Evolutionary conservation across 306 rosid species (phyloP), one percentile per base, ranked within the genome.

Genomic region (Casuarina cunninghamiana): DNA sequence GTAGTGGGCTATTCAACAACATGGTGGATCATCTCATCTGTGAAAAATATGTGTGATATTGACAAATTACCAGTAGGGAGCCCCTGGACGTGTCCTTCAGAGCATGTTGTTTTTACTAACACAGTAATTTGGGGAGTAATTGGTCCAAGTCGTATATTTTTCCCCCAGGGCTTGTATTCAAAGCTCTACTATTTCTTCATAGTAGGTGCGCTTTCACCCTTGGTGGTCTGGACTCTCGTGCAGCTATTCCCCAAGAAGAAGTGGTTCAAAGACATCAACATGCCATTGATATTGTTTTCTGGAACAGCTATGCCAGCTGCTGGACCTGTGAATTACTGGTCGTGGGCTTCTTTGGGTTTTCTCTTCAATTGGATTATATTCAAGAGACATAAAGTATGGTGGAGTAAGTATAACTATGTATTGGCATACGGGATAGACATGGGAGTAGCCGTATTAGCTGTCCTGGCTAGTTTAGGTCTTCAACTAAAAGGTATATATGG

Each of bases 71-170:
- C 88, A 0, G 67, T 77, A 6, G 91, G 91, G 65, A 84, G 87
- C 69, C 87, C 88, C 0, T 87, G 91, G 91, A 85, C 91, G 35
- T 87, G 88, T 71, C 91, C 87, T 0, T 82, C 83, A 0, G 87
- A 84, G 3, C 85, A 84, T 43, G 87, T 84, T 39, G 82, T 87
- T 78, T 87, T 79, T 82, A 75, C 72, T 19, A 83, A 86, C 5
- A 82, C 88, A 0, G 82, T 87, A 84, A 84, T 84, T 12, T 84
- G 73, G 73, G 73, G 73, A 7, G 73, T 68, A 2, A 43, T 68
- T 38, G 73, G 73, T 43, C 73, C 73, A 4, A 68, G n/a, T 9
- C 48, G 15, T 3, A 21, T 68, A 7, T 68, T 68, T 49, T 38
- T 43, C 42, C 48, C 48, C 3, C 48, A 38, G 3, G 73, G 91